Conservation (phyloP, 2,329 filamentous ascomycete genomes). For the Bipolaris bicolor region DNA sequence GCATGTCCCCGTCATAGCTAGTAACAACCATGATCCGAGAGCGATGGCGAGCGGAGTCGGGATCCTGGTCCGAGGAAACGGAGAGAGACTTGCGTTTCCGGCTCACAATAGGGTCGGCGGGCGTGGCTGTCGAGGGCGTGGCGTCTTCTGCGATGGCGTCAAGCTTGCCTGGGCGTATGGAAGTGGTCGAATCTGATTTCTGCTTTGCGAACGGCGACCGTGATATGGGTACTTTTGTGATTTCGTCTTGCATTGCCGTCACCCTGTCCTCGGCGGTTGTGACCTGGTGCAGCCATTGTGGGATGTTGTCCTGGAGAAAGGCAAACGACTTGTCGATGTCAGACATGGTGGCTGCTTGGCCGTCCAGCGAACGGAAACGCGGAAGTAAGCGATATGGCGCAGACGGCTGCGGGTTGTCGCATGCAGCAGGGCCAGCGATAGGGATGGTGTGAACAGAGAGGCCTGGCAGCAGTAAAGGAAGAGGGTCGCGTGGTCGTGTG, state of each 20-base stretch:
- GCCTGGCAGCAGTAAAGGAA: conserved; percentile 20
- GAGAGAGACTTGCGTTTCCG: conserved; percentile 55
- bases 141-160: conserved; percentile 30
- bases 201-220: conserved; percentile 38
- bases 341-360: conserved; percentile 40
- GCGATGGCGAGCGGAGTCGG: conserved; percentile 64
- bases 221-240: conserved; percentile 37
- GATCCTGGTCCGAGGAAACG: conserved; percentile 47
- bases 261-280: conserved; percentile 42
- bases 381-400: conserved; percentile 3
- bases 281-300: conserved; percentile 47
- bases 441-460: conserved; percentile 3
- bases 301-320: conserved; percentile 48
- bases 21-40: conserved; percentile 80
- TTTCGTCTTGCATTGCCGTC: conserved; percentile 42
- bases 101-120: conserved; percentile 25
- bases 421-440: conserved; percentile 4
- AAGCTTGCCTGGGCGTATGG: conserved; percentile 39
- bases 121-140: conserved; percentile 19
- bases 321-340: conserved; percentile 48
- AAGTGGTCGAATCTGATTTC: conserved; percentile 46
- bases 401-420: conserved; percentile 7
- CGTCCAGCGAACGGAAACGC: conserved; percentile 1
- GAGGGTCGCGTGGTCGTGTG: neutral
- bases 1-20: conserved; percentile 90